Evolutionary conservation across 495 filamentous ascomycete genomes (phyloP).

Genomic region (Penicillium bovifimosum): DNA sequence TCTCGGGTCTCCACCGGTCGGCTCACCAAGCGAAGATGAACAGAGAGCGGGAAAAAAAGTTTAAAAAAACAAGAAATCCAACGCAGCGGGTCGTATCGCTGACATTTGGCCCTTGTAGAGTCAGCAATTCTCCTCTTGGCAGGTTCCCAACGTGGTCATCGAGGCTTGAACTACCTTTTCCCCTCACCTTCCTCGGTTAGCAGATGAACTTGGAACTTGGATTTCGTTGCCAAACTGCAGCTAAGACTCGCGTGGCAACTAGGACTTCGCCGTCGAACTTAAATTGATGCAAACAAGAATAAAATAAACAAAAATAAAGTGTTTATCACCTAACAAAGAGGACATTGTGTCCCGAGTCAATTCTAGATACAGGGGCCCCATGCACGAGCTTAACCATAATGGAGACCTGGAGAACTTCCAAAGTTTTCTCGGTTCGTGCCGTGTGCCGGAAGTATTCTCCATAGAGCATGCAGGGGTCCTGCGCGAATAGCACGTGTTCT

Average conservation of each 20-base stretch:
- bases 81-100: neutral
- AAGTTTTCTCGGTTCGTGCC: slow-evolving; percentile 5
- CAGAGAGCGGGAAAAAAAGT: neutral
- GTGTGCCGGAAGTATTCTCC: slow-evolving; percentile 1
- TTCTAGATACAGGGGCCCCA: neutral
- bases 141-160: neutral
- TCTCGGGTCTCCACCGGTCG: neutral
- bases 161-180: neutral
- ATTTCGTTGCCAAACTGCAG: neutral
- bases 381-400: slow-evolving; percentile 4
- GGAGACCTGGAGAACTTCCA: neutral
- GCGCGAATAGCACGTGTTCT: neutral
- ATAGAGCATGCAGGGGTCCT: neutral
- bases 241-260: neutral
- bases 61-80: neutral
- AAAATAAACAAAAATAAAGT: neutral
- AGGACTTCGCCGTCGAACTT: neutral
- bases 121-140: neutral
- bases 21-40: neutral
- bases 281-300: neutral
- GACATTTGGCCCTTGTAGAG: neutral
- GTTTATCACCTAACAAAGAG: neutral
- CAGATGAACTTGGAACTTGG: neutral
- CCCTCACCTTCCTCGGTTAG: slow-evolving; percentile 6
- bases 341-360: neutral